Conservation (phyloP, 2,329 filamentous ascomycete species). For the Gnomoniopsis smithogilvyi region DNA sequence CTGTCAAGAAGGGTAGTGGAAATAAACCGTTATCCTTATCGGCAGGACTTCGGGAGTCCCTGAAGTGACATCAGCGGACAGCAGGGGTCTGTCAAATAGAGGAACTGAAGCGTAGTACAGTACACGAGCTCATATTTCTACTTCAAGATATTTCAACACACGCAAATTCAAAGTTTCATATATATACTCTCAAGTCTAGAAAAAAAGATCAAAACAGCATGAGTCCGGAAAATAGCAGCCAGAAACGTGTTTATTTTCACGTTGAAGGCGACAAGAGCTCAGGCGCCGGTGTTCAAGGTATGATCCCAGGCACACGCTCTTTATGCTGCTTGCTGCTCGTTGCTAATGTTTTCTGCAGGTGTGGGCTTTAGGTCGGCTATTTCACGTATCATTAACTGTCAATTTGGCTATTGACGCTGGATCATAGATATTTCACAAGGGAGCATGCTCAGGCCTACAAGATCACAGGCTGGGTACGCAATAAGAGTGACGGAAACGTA, state of each 20-base stretch:
- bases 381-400: not conserved
- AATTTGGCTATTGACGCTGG: not conserved
- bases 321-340: not conserved
- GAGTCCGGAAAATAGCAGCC: not conserved
- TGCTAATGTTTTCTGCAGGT: slow-evolving; percentile 33
- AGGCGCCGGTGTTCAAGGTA: slow-evolving; percentile 58
- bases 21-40: slow-evolving; percentile 10
- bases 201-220: not conserved
- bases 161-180: not conserved
- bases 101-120: not conserved
- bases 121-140: not conserved
- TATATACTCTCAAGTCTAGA: too few relatives aligned
- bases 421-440: slow-evolving; percentile 46
- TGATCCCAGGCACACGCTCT: slow-evolving; percentile 16
- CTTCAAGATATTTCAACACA: not conserved
- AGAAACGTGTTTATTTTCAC: slow-evolving; percentile 54
- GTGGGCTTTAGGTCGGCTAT: slow-evolving; percentile 50
- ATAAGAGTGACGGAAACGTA: slow-evolving; percentile 55
- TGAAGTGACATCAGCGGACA: slow-evolving; percentile 1
- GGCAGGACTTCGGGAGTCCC: not conserved
- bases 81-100: not conserved
- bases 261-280: slow-evolving; percentile 45
- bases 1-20: not conserved
- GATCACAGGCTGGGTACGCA: slow-evolving; percentile 61
- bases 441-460: slow-evolving; percentile 47